Conservation (phyloP, 2,329 filamentous ascomycete species). For the Thermomyces lanuginosus region DNA sequence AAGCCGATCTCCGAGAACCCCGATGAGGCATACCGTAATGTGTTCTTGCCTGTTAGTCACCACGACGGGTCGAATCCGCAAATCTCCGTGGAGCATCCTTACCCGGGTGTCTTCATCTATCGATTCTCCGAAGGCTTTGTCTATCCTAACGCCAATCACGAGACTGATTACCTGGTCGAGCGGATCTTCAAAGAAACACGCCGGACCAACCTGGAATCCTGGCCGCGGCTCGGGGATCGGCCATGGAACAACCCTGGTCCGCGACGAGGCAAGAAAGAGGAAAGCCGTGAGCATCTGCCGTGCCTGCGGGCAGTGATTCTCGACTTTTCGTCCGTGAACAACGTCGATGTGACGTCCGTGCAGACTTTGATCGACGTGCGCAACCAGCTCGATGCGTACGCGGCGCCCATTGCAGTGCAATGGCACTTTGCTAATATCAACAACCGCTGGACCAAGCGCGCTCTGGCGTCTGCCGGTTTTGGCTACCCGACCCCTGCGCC, state of each 20-base stretch:
- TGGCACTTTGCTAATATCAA: slow-evolving; percentile 94
- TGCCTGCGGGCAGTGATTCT: slow-evolving; percentile 78
- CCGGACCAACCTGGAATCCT: slow-evolving; percentile 55
- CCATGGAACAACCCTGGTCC: slow-evolving; percentile 93
- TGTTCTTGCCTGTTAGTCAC: slow-evolving; percentile 77
- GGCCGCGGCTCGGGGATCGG: slow-evolving; percentile 52
- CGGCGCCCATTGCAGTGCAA: slow-evolving; percentile 64
- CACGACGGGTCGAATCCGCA: slow-evolving; percentile 81
- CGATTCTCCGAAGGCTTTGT: slow-evolving; percentile 90
- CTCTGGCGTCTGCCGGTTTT: slow-evolving; percentile 72
- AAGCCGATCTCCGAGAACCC: slow-evolving; percentile 17
- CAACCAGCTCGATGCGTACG: slow-evolving; percentile 79
- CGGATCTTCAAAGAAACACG: slow-evolving; percentile 56
- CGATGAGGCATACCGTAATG: slow-evolving; percentile 47
- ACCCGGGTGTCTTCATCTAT: slow-evolving; percentile 91
- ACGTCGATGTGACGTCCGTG: slow-evolving; percentile 81
- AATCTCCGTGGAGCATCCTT: slow-evolving; percentile 61
- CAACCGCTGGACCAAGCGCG: slow-evolving; percentile 89
- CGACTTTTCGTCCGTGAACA: slow-evolving; percentile 86
- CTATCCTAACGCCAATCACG: slow-evolving; percentile 83
- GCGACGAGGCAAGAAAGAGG: slow-evolving; percentile 36
- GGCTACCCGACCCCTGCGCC: slow-evolving; percentile 53
- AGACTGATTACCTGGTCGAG: slow-evolving; percentile 60
- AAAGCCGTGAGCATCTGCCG: slow-evolving; percentile 39
- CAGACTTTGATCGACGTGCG: slow-evolving; percentile 88